Percentiles rank a stretch among this genome's conserved stretches.
Conservation (phyloP, 345 rosid species). For the Viola odorata region DNA sequence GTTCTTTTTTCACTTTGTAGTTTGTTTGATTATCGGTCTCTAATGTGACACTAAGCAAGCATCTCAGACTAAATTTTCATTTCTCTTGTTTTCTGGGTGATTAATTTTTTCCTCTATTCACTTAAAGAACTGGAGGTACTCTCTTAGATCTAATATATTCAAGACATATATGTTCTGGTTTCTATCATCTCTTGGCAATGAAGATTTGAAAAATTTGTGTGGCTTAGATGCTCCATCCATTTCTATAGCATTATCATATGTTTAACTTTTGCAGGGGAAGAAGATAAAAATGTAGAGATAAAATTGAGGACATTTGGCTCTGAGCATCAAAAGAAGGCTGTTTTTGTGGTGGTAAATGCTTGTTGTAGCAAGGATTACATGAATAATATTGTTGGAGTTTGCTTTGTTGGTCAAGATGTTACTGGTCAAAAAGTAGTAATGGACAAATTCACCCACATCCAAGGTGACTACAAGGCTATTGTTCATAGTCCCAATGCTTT, state of each 20-base stretch:
- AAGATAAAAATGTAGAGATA: slow-evolving; percentile 85
- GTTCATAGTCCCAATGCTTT: slow-evolving; percentile 86
- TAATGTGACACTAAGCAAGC: no score
- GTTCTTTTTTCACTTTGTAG: no score
- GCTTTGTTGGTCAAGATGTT: slow-evolving; percentile 92
- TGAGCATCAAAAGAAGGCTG: slow-evolving; percentile 52
- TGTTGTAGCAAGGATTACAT: slow-evolving; percentile 91
- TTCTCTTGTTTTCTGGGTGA: no score
- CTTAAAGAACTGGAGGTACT: no score
- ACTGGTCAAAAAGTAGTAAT: slow-evolving; percentile 86
- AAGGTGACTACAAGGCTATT: slow-evolving; percentile 89
- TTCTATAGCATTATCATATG: background rate
- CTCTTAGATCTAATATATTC: no score
- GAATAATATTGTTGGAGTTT: slow-evolving; percentile 85
- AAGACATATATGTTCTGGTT: no score
- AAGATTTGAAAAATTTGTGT: background rate
- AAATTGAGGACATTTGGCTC: slow-evolving; percentile 73
- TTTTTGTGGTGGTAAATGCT: slow-evolving; percentile 84
- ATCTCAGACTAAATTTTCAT: no score
- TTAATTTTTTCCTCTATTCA: no score
- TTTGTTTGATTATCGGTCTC: no score
- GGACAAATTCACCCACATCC: slow-evolving; percentile 90
- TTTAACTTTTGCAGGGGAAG: slow-evolving; percentile 58
- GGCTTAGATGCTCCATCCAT: background rate
- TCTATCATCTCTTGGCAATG: background rate